Evolutionary conservation across 495 filamentous ascomycete genomes (phyloP), one percentile per base, ranked within the genome.

Genomic region (Ascobolus immersus): DNA sequence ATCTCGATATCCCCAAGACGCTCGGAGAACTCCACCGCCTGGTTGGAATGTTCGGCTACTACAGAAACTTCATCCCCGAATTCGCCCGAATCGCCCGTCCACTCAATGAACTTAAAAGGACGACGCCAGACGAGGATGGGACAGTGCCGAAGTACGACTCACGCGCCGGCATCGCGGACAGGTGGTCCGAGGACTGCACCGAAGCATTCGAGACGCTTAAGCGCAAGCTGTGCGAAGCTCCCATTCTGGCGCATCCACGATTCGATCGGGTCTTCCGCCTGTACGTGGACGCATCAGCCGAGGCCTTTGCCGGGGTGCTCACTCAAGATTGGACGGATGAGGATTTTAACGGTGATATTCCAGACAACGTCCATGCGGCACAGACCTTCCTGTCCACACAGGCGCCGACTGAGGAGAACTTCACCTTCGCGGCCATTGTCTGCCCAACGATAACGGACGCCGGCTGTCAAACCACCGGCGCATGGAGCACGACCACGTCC

Each of bases 41-140:
- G 4, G 17, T 38, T 1, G 28, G 35, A 11, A 38, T 38, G 35
- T 38, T 38, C 26, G 17, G 28, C 28, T 38, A 38, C 28, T 38
- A 38, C 13, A 1, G 28, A 14, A 23, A 26, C 20, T 38, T 38
- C n/a, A 38, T 38, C 4, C 3, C 2, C 10, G 22, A 32, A 20
- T 38, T 31, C 12, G 8, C 35, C 2, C 30, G 32, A 22, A 32
- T 38, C 10, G 28, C 20, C 0, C 14, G 14, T 3, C 35, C 19
- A 0, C 28, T 38, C 0, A 30, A 38, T 24, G 28, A 32, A 0
- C 35, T 38, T 1, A 38, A 38, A n/a, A 12, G 20, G 11, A 33
- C 7, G 4, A 10, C 11, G 0, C 32, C 21, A 4, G 20, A 15
- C 5, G 17, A 33, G n/a, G n/a, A 30, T 7, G 28, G 28, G 9